These are phyloP conservation scores for Aspergillus melleus DNA, from an alignment of 2,329 filamentous ascomycete species.

Conservation along the genomic window DNA sequence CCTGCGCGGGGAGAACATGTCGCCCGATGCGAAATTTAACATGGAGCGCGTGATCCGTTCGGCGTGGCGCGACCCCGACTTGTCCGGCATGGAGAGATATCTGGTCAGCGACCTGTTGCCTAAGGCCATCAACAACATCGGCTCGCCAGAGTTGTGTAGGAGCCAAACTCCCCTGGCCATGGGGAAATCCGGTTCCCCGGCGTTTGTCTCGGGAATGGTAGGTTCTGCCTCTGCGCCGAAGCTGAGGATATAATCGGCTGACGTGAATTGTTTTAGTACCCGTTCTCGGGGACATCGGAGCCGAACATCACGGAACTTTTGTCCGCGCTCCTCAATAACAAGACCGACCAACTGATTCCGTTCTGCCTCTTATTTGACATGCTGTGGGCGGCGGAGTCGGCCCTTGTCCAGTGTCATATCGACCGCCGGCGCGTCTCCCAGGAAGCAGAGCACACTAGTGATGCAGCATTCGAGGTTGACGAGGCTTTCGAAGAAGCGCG, in stretches of 20 bases:
- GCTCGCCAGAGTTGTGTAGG: slow-evolving; percentile 12
- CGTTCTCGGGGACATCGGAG: slow-evolving; percentile 30
- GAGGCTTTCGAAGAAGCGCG: slow-evolving; percentile 19
- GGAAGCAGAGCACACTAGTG: slow-evolving; percentile 20
- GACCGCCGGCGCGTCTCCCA: slow-evolving; percentile 28
- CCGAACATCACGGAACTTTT: slow-evolving; percentile 22
- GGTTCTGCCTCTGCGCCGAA: slow-evolving; percentile 4
- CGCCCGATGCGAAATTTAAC: slow-evolving; percentile 27
- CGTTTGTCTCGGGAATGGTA: slow-evolving; percentile 32
- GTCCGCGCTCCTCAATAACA: slow-evolving; percentile 15
- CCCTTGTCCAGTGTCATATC: slow-evolving; percentile 36
- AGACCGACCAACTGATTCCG: slow-evolving; percentile 30
- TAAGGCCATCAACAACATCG: slow-evolving; percentile 29
- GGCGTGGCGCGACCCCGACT: slow-evolving; percentile 35
- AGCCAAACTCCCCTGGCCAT: slow-evolving; percentile 10
- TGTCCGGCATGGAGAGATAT: slow-evolving; percentile 33
- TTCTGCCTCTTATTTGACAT: slow-evolving; percentile 37
- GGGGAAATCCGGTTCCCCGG: slow-evolving; percentile 26
- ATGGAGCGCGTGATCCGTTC: slow-evolving; percentile 32
- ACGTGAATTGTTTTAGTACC: slow-evolving; percentile 26
- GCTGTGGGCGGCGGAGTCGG: slow-evolving; percentile 36
- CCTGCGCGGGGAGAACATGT: slow-evolving; percentile 28
- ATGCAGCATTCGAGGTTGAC: slow-evolving; percentile 16
- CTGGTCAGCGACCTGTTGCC: slow-evolving; percentile 33
- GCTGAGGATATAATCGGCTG: neutral